These are phyloP conservation scores for Cladosporium sp. DNA, from an alignment of 2,329 filamentous ascomycete species.

Conservation along the genomic window DNA sequence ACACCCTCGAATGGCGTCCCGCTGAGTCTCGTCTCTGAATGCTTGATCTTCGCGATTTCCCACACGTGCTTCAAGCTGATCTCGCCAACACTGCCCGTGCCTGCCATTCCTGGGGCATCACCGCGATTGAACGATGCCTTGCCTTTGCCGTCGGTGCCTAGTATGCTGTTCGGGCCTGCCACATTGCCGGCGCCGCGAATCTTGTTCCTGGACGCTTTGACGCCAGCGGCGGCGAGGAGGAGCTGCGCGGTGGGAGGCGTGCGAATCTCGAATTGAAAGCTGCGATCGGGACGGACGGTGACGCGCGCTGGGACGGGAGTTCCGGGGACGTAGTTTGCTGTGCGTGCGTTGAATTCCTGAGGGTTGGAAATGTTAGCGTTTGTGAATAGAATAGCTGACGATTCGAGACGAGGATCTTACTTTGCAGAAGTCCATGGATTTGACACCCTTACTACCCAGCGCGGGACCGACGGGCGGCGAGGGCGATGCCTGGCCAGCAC, in stretches of 20 bases:
- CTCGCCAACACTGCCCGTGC: conserved; percentile 65
- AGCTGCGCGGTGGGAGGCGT: conserved; percentile 94
- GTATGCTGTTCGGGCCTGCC: conserved; percentile 40
- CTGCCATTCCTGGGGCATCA: conserved; percentile 51
- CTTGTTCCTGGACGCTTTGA: conserved; percentile 71
- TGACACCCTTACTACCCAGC: conserved; percentile 94
- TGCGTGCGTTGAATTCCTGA: conserved; percentile 96
- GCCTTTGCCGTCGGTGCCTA: conserved; percentile 32
- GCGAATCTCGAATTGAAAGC: conserved; percentile 88
- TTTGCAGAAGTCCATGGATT: conserved; percentile 99
- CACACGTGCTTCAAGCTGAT: conserved; percentile 94
- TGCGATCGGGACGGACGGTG: conserved; percentile 85
- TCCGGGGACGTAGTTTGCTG: conserved; percentile 74
- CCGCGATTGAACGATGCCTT: conserved; percentile 30
- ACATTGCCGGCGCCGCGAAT: conserved; percentile 63
- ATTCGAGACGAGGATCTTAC: conserved; percentile 45
- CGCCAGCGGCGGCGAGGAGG: conserved; percentile 76
- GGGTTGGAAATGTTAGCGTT: conserved; percentile 1
- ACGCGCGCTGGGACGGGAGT: conserved; percentile 89
- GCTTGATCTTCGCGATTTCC: conserved; percentile 97
- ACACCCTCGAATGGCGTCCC: conserved; percentile 83
- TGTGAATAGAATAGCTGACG: conserved; percentile 11
- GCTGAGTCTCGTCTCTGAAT: conserved; percentile 41
- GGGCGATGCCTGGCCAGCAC: conserved; percentile 89
- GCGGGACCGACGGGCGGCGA: conserved; percentile 96